Base-by-base conservation (phyloP, 2,329 filamentous ascomycete genomes). In the Alternaria arborescens region DNA sequence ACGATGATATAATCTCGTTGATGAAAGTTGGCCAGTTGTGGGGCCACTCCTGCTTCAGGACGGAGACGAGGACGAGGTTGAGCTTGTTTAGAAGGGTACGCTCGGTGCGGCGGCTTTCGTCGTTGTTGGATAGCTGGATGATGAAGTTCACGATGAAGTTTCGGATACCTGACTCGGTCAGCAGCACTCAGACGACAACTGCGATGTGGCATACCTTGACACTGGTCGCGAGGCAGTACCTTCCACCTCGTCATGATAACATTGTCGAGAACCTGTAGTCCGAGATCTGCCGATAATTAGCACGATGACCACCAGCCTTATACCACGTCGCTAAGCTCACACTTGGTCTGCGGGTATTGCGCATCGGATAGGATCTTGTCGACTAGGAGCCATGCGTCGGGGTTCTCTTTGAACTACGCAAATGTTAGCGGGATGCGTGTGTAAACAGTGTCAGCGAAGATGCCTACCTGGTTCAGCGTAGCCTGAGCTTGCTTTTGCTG, bases 11-110 rank as follows among this genome's bases (percentile, higher is more conserved):
- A 80, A 99, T 99, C 84, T 99, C 95, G 84, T 98, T 98, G 86
- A 99, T 98, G 81, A 99, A 99, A 20, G 93, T 97, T 11, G 96
- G 95, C 95, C 96, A 99, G 85, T 99, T 97, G 82, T 98, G 94
- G 58, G 95, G 95, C 95, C 95, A 99, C 82, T 99, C 95, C 82
- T 99, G 95, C 86, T 99, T 99, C 76, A 99, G 85, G 66, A 99
- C 94, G 59, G 94, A 97, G 71, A 99, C 93, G 66, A 99, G 90
- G 60, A 98, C 94, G 73, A 99, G 87, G 77, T 99, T 99, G 64
- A 99, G 89, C 85, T 99, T 99, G 87, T 98, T 98, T 76, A 99
- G 85, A 61, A 99, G 88, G 34, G 94, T 94, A 76, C 92, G 91
- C 81, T 98, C 91, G 71, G 87, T 84, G 79, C 90, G 91, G 70